phyloP scores from a whole-genome alignment of 1,284 basidiomycete genomes.

The Takashimella koratensis region DNA sequence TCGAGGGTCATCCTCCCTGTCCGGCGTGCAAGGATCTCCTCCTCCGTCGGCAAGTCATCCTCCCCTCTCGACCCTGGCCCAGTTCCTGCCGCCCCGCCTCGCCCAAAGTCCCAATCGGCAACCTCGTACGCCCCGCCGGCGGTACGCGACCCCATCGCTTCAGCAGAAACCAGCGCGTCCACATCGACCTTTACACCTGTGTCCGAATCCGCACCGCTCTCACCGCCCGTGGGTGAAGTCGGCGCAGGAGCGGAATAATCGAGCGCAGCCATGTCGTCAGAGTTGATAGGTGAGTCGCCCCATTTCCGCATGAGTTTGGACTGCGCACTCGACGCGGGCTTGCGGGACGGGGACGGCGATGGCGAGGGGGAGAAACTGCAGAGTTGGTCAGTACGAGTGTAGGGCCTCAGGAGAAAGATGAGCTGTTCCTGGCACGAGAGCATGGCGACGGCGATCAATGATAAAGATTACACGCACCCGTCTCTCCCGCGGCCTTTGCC shows the following conservation, averaged over 20 bases:
- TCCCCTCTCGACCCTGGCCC: constrained; percentile 7
- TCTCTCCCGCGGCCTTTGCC: constrained; percentile 55
- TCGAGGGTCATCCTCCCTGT: constrained; percentile 49
- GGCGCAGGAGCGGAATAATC: constrained; percentile 65
- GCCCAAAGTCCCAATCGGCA: constrained; percentile 78
- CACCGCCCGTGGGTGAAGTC: constrained; percentile 30
- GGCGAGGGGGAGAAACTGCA: constrained; percentile 48
- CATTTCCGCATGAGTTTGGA: constrained; percentile 85
- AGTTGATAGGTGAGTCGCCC: constrained; percentile 73
- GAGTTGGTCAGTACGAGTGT: constrained; percentile 57
- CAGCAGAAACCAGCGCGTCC: constrained; percentile 45
- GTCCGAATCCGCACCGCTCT: constrained; percentile 4
- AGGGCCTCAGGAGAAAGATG: background rate
- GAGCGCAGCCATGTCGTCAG: constrained; percentile 80
- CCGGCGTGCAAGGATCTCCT: constrained; percentile 40
- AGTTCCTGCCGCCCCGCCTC: constrained; percentile 32
- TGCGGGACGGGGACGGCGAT: constrained; percentile 27
- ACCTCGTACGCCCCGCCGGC: constrained; percentile 87
- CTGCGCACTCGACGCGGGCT: constrained; percentile 49
- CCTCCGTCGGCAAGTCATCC: constrained; percentile 51
- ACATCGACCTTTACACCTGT: constrained; percentile 34
- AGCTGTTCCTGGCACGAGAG: too few relatives aligned
- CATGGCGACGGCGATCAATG: too few relatives aligned
- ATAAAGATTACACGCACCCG: constrained; percentile 28
- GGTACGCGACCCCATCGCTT: constrained; percentile 60